Evolutionary conservation across 495 filamentous ascomycete genomes (phyloP).

Genomic region (Oidiodendron maius): DNA sequence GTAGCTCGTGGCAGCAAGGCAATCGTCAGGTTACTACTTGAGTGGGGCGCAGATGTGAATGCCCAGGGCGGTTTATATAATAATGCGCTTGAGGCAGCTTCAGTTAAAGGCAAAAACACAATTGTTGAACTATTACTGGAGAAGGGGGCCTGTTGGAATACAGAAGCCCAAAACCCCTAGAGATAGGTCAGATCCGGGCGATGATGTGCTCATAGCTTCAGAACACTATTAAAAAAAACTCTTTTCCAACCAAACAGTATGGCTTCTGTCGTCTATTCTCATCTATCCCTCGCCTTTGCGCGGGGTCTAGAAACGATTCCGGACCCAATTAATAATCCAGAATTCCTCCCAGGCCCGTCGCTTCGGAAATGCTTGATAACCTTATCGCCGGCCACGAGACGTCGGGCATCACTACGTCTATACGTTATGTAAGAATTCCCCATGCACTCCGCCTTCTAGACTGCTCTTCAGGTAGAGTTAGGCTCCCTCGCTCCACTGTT

Average conservation of each 20-base stretch:
- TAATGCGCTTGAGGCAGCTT: no score
- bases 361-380: slow-evolving; percentile 69
- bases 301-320: background rate
- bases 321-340: background rate
- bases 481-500: slow-evolving; percentile 31
- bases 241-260: slow-evolving; percentile 2
- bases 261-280: slow-evolving; percentile 4
- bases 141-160: no score
- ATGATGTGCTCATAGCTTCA: slow-evolving; percentile 4
- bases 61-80: no score
- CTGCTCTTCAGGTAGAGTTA: slow-evolving; percentile 54
- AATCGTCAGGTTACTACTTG: no score
- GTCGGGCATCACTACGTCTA: slow-evolving; percentile 62
- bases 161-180: no score
- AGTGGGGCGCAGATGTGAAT: no score
- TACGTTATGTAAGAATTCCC: slow-evolving; percentile 68
- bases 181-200: no score
- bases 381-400: slow-evolving; percentile 73
- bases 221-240: background rate
- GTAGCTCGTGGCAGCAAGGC: no score
- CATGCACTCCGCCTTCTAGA: slow-evolving; percentile 45
- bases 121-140: no score
- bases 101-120: no score
- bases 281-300: background rate
- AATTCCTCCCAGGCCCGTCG: slow-evolving; percentile 27